Percentiles rank a stretch among this genome's conserved stretches.
Evolutionary conservation across 2,329 filamentous ascomycete species (phyloP).

Genomic region (Whalleya microplaca): DNA sequence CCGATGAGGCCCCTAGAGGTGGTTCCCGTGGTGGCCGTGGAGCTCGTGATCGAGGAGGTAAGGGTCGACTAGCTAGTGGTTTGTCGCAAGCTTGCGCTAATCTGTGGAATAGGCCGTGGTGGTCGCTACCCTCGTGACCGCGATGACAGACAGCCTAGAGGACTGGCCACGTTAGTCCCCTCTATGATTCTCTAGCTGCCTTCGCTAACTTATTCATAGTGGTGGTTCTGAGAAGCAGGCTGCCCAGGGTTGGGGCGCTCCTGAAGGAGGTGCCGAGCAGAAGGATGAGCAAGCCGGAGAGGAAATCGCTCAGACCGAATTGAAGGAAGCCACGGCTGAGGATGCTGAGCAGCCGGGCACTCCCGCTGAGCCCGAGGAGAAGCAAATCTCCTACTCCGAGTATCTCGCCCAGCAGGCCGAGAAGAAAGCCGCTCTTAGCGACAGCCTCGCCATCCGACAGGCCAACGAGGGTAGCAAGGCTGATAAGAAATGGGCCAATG

Average conservation of each 20-base stretch:
- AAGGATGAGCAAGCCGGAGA: slow-evolving; percentile 92
- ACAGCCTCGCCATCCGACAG: slow-evolving; percentile 73
- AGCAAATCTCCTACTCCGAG: slow-evolving; percentile 85
- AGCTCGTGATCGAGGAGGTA: slow-evolving; percentile 65
- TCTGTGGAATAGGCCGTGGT: slow-evolving; percentile 52
- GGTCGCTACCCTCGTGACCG: slow-evolving; percentile 55
- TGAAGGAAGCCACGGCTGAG: slow-evolving; percentile 68
- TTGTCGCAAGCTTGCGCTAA: slow-evolving; percentile 16
- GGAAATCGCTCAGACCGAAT: slow-evolving; percentile 82
- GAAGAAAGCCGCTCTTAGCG: slow-evolving; percentile 76
- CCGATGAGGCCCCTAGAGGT: slow-evolving; percentile 65
- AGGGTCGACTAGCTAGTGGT: slow-evolving; percentile 31
- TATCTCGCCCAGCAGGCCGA: slow-evolving; percentile 75
- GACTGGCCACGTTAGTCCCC: slow-evolving; percentile 49
- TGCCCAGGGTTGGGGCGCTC: slow-evolving; percentile 86
- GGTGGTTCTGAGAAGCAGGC: slow-evolving; percentile 86
- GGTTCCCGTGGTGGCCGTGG: slow-evolving; percentile 65
- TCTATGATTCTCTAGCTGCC: neutral
- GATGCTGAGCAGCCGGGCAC: slow-evolving; percentile 46
- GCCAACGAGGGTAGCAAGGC: slow-evolving; percentile 88
- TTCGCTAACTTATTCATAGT: slow-evolving; percentile 45
- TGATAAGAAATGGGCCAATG: slow-evolving; percentile 91
- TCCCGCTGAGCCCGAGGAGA: slow-evolving; percentile 73
- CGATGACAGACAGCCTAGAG: slow-evolving; percentile 61
- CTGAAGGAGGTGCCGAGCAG: slow-evolving; percentile 80